Evolutionary conservation across 116 monocot genomes (phyloP), one percentile per base, ranked within the genome.

Genomic region (Iris pallida): DNA sequence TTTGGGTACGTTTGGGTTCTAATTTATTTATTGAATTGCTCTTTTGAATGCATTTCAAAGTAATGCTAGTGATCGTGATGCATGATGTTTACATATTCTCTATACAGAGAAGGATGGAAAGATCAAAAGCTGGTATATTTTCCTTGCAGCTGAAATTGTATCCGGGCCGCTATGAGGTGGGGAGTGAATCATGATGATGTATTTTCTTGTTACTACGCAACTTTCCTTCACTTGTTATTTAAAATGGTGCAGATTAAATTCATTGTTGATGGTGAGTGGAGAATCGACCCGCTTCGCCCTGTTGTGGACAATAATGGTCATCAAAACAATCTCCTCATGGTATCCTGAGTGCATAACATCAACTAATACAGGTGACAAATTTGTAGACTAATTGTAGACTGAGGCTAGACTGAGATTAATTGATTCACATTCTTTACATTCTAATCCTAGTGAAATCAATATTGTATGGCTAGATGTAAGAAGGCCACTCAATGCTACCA

Each of bases 141-240:
- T 81, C 81, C 7, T 63, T 87, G 71, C 51, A 78, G 53, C 57
- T 97, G 68, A 85, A 64, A 59, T 57, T 97, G 68, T 97, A 97
- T 79, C 97, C 97, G 57, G 97, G 93, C n/a, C 69, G 74, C 64
- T 97, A 92, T 57, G 92, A 97, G 90, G 96, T 89, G 53, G 66
- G 71, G 6, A 20, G 9, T 16, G 4, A 17, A 4, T 30, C 42
- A 41, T 4, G 15, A 45, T 65, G 4, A 7, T 68, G 15, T 60
- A 40, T 16, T 13, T 16, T 58, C 43, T 54, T 17, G 55, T 71
- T 6, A 41, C 49, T 16, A 8, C 9, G 6, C 14, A 14, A 15
- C 52, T 3, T 13, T 44, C 11, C 18, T 51, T 49, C 57, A 42
- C 45, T 44, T 57, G 42, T 55, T 16, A 66, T 52, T 55, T 16